Base-by-base conservation (phyloP, 768 basidiomycete species). In the Clavulina sp. region DNA sequence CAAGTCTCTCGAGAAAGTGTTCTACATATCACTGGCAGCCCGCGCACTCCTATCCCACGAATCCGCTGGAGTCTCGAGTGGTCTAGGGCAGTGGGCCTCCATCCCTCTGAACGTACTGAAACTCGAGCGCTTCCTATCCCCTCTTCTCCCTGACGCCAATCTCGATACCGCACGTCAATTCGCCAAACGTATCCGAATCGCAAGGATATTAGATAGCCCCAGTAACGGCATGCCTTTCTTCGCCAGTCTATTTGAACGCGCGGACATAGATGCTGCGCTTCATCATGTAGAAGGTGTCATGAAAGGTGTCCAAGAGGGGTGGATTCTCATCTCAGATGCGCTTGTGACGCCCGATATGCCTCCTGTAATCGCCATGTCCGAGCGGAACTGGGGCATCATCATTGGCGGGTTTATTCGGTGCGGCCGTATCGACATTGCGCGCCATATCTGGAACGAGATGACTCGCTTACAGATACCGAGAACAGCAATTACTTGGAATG, bases 341-440 rank as follows among this genome's bases (percentile, higher is more conserved):
- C 13, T 16, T 16, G 9, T 13, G 43, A 46, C 26, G 16, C 13
- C 1, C 43, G 43, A 26, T 46, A 46, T 28, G 13, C 26, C 26
- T n/a, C n/a, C n/a, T n/a, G n/a, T n/a, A n/a, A 24, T 26, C 29
- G 26, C 48, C 29, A 18, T 49, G 26, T 13, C 48, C 2, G 48
- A 49, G 32, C 24, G 9, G 7, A 9, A 30, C 16, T 49, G 48
- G 46, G 3, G 28, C 47, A 34, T 51, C 28, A 41, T 56, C 40
- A 31, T 43, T 5, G 23, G 54, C 29, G 47, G 49, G 18, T 54
- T 56, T 6, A 26, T n/a, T 18, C 43, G 53, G 19, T 40, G 26
- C 31, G 24, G 50, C 28, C 47, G 53, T 18, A 33, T 49, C 9
- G 55, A 55, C 30, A 36, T 54, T 3, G 54, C 54, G 18, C 46